These are phyloP conservation scores for Pseudogymnoascus sp. DNA, from an alignment of 2,329 filamentous ascomycete species.

Conservation along the genomic window DNA sequence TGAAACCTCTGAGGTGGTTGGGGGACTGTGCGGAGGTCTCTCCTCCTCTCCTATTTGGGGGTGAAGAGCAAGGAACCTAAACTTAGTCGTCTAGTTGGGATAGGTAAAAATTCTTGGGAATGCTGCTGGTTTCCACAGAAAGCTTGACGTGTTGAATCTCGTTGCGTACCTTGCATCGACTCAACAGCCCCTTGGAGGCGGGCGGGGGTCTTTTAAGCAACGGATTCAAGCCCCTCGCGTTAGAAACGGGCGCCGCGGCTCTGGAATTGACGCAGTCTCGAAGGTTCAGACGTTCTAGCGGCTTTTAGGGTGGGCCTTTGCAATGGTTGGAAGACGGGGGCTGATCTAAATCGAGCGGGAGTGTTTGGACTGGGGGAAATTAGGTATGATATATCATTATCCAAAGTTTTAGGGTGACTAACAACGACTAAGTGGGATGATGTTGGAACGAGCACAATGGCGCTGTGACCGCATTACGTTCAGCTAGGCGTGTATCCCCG, in stretches of 20 bases:
- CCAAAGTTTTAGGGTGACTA: background rate
- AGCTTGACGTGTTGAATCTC: background rate
- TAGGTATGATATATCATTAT: conserved; percentile 5
- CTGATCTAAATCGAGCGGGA: background rate
- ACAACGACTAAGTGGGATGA: background rate
- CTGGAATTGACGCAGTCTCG: background rate
- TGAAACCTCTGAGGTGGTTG: background rate
- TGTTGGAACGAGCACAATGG: conserved; percentile 7
- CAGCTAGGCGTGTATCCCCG: background rate
- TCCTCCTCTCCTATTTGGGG: background rate
- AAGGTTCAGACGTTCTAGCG: conserved; percentile 1
- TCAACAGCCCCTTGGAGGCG: background rate
- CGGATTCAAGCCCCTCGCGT: background rate
- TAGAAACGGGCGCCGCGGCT: background rate
- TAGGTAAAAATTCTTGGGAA: background rate
- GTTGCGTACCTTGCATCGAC: background rate
- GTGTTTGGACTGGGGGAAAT: background rate
- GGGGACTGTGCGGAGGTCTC: background rate
- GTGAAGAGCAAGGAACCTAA: background rate
- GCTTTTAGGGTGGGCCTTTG: background rate
- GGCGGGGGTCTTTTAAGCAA: background rate
- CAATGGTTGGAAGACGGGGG: background rate
- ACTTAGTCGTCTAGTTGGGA: conserved; percentile 2
- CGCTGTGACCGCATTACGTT: background rate
- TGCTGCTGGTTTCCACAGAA: conserved; percentile 4